A percentile compares a stretch with the other conserved stretches of the same genome.
Evolutionary conservation across 108 stramenopile genomes (phyloP).

Genomic region (Cyclotella kingstonii): DNA sequence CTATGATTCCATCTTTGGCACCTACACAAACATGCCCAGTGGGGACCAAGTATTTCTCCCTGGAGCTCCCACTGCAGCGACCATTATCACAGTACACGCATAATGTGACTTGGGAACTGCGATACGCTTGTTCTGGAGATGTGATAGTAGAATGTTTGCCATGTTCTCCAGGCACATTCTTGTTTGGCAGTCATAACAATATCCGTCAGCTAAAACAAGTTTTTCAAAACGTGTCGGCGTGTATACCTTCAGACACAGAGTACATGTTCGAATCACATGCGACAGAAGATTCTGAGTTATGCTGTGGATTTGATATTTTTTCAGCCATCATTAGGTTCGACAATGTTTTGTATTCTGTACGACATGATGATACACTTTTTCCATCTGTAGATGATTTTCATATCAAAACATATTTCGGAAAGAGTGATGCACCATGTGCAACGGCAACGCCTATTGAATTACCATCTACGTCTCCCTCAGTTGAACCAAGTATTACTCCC

Average conservation of each 20-base stretch:
- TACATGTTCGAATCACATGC: constrained; percentile 3
- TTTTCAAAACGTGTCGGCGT: neutral
- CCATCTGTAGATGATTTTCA: neutral
- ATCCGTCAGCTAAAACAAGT: constrained; percentile 2
- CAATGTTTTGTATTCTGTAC: neutral
- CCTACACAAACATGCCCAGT: neutral
- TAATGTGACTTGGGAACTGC: constrained; percentile 20
- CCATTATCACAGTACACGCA: neutral
- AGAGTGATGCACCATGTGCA: neutral
- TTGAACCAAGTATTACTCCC: neutral
- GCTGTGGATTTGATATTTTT: constrained; percentile 14
- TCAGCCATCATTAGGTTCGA: neutral
- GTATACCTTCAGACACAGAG: constrained; percentile 1
- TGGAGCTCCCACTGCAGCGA: neutral
- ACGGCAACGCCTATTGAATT: neutral
- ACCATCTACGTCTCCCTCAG: constrained; percentile 10
- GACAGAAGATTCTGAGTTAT: constrained; percentile 4
- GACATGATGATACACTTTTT: neutral
- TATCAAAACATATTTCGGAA: neutral
- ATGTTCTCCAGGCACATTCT: constrained; percentile 3
- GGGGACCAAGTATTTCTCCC: neutral
- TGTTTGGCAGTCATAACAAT: neutral
- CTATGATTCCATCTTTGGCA: neutral
- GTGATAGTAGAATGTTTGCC: constrained; percentile 11
- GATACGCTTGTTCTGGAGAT: constrained; percentile 16